Evolutionary conservation across 208 protist species (phyloP).

Genomic region (Trypanosoma theileri): DNA sequence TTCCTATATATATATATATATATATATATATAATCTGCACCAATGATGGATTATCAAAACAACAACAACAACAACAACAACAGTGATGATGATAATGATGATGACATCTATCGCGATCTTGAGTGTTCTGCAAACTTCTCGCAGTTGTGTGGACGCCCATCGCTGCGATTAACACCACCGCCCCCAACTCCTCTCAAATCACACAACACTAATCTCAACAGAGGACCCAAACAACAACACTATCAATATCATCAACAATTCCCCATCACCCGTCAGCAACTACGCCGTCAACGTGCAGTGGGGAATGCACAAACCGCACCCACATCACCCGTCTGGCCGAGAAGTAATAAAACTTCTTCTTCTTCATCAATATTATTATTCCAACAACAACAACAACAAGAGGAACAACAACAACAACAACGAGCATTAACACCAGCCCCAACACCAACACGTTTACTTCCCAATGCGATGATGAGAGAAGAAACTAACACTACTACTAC

Average conservation of each 20-base stretch:
- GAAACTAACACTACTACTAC: background rate
- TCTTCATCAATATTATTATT: background rate
- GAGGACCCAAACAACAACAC: background rate
- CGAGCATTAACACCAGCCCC: background rate
- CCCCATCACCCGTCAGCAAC: background rate
- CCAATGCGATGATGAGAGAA: too few species aligned
- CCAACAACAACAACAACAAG: background rate
- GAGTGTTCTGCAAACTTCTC: slow-evolving; percentile 14
- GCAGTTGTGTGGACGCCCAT: slow-evolving; percentile 16
- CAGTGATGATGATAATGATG: background rate
- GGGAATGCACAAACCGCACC: slow-evolving; percentile 7
- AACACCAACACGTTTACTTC: background rate
- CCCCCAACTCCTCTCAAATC: background rate
- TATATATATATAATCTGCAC: background rate
- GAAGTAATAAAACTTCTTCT: background rate
- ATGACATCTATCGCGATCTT: slow-evolving; percentile 20
- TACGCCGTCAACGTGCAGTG: background rate
- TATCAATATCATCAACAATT: background rate
- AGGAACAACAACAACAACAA: background rate
- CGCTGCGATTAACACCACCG: background rate
- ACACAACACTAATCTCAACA: slow-evolving; percentile 6
- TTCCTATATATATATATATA: too few species aligned
- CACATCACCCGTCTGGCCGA: slow-evolving; percentile 9
- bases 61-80: slow-evolving; percentile 16
- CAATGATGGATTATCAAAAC: background rate